Percentiles rank a stretch among this genome's conserved stretches.
Conservation (phyloP, 2,329 filamentous ascomycete genomes). For the Calonectria multiphialidica region DNA sequence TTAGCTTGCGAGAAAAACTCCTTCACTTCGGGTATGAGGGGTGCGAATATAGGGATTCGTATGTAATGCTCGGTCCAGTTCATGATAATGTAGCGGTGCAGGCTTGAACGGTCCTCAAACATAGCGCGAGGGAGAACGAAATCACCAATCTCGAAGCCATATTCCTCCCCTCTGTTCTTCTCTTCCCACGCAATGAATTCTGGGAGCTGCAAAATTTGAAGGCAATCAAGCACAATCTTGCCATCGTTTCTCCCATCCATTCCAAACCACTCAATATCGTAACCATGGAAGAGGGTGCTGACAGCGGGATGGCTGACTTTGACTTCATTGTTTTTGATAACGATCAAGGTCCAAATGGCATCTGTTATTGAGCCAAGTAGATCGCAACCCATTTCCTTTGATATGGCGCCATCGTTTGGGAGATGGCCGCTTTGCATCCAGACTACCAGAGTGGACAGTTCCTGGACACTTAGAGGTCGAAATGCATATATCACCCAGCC, state of each 20-base stretch:
- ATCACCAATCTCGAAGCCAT: neutral
- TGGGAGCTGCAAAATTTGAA: neutral
- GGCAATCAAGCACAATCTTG: neutral
- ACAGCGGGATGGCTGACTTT: neutral
- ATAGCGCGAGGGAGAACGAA: neutral
- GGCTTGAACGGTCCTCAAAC: neutral
- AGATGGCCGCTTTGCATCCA: neutral
- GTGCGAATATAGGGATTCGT: neutral
- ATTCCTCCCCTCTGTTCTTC: neutral
- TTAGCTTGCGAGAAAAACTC: neutral
- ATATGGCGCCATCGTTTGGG: neutral
- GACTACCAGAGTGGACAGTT: neutral
- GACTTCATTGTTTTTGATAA: neutral
- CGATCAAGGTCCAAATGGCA: neutral
- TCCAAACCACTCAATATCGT: neutral
- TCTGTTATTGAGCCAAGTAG: neutral
- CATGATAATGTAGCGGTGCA: neutral
- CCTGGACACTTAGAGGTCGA: neutral
- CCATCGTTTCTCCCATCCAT: neutral
- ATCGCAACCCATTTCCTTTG: neutral
- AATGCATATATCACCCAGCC: neutral
- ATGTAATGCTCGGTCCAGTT: neutral
- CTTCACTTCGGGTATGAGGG: neutral
- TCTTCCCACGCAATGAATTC: neutral
- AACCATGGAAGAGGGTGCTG: neutral